Evolutionary conservation across 1,139 yeast genomes (phyloP).

Genomic region (Spencermartinsiella ligniputridi): DNA sequence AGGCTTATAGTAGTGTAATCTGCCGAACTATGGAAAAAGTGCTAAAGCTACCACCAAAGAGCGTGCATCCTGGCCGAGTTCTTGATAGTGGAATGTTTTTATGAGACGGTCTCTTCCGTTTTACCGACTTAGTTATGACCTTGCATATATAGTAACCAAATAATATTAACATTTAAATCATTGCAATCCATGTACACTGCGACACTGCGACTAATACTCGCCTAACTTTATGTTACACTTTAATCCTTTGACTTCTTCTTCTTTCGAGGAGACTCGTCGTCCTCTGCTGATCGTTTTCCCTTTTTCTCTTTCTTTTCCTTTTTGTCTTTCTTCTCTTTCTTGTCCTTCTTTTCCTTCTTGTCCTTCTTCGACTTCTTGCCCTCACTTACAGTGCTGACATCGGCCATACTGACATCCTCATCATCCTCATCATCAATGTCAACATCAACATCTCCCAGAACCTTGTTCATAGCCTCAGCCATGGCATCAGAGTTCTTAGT

Average conservation of each 20-base stretch:
- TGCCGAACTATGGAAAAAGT: slow-evolving; percentile 10
- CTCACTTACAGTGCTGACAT: not conserved
- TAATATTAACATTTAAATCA: slow-evolving; percentile 9
- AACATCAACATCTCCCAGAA: slow-evolving; percentile 41
- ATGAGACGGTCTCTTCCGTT: no score
- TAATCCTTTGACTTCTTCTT: slow-evolving; percentile 34
- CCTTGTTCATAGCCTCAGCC: slow-evolving; percentile 77
- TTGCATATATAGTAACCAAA: slow-evolving; percentile 1
- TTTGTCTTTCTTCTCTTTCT: slow-evolving; percentile 37
- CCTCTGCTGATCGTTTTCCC: slow-evolving; percentile 26
- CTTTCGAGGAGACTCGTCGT: slow-evolving; percentile 30
- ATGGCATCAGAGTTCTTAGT: slow-evolving; percentile 95
- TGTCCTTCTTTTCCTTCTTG: slow-evolving; percentile 27
- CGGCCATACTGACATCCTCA: slow-evolving; percentile 27
- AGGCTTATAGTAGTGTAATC: slow-evolving; percentile 13
- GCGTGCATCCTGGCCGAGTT: slow-evolving; percentile 9
- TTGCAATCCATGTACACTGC: slow-evolving; percentile 5
- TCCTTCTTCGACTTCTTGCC: slow-evolving; percentile 8
- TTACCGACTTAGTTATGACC: no score
- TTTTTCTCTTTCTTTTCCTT: slow-evolving; percentile 40
- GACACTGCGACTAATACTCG: no score
- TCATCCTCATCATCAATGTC: slow-evolving; percentile 44
- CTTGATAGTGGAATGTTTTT: slow-evolving; percentile 21
- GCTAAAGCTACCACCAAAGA: slow-evolving; percentile 8
- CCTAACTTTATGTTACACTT: no score